A percentile compares a stretch with the other conserved stretches of the same genome.
phyloP scores from a whole-genome alignment of 1,139 yeast genomes.

The Taphrina pruni region DNA sequence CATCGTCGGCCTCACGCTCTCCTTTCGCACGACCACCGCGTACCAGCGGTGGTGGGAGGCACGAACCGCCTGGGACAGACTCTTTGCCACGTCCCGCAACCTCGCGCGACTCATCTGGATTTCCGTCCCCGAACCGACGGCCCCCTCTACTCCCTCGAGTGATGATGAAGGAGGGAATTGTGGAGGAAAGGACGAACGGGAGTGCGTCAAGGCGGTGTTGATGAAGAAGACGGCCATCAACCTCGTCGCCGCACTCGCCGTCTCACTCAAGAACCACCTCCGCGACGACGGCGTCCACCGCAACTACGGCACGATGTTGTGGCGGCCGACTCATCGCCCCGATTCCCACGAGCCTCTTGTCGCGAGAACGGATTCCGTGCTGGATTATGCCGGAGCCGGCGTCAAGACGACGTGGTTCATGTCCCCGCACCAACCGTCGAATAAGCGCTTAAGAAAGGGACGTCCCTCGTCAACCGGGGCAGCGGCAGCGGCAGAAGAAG shows the following conservation, averaged over 20 bases:
- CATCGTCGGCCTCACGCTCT: conserved; percentile 45
- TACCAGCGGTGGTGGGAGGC: conserved; percentile 46
- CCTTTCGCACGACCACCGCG: conserved; percentile 45
- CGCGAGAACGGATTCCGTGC: not conserved
- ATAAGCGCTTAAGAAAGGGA: too few species aligned
- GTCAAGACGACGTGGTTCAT: conserved; percentile 29
- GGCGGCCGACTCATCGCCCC: not conserved
- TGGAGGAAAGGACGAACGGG: not conserved
- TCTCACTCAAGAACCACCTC: conserved; percentile 46
- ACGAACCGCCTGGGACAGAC: conserved; percentile 38
- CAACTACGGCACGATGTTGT: not conserved
- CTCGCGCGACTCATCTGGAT: conserved; percentile 45
- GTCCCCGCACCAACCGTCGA: not conserved
- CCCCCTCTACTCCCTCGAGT: not conserved
- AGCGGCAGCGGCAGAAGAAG: not conserved
- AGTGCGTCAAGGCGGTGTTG: conserved; percentile 35
- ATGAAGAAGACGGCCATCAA: conserved; percentile 43
- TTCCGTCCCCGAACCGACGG: conserved; percentile 17
- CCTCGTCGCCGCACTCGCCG: conserved; percentile 44
- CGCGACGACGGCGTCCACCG: not conserved
- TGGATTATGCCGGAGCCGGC: conserved; percentile 21
- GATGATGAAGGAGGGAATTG: not conserved
- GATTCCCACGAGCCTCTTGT: not conserved
- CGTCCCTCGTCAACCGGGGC: not conserved
- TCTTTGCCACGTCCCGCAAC: conserved; percentile 38